A percentile compares a stretch with the other conserved stretches of the same genome.
Conservation (phyloP, 768 basidiomycete species). For the Cystobasidiopsis lactophilus region DNA sequence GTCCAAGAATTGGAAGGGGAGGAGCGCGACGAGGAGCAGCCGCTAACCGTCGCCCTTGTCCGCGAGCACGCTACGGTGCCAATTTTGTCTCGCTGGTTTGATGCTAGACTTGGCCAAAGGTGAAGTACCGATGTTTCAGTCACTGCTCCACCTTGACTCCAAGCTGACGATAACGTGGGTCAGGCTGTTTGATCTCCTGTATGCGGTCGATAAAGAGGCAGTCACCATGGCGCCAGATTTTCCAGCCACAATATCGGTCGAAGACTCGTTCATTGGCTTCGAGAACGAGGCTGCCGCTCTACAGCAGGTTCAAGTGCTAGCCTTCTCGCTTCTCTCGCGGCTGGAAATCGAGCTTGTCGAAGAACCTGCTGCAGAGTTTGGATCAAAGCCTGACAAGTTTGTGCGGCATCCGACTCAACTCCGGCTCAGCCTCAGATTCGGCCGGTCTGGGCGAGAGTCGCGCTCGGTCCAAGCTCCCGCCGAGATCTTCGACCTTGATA, state of each 20-base stretch:
- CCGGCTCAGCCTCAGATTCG: constrained; percentile 7
- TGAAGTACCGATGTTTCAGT: not conserved
- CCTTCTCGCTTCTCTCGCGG: constrained; percentile 7
- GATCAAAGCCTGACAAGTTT: not conserved
- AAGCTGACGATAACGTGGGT: too few relatives aligned
- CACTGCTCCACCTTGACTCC: too few relatives aligned
- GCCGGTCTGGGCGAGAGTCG: constrained; percentile 4
- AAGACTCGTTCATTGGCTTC: constrained; percentile 1
- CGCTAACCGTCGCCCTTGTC: constrained; percentile 7
- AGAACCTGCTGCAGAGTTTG: not conserved
- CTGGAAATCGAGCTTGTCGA: constrained; percentile 16
- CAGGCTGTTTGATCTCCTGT: constrained; percentile 11
- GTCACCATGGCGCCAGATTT: constrained; percentile 15
- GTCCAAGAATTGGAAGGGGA: not conserved
- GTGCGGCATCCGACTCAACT: constrained; percentile 8
- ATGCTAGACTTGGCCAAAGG: constrained; percentile 7
- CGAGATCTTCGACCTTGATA: constrained; percentile 4
- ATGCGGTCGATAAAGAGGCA: constrained; percentile 13
- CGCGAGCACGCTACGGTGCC: not conserved
- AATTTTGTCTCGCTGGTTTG: constrained; percentile 5
- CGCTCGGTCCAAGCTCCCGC: constrained; percentile 5
- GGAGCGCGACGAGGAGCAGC: not conserved
- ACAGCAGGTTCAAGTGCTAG: constrained; percentile 4
- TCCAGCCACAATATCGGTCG: constrained; percentile 15
- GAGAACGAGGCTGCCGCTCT: constrained; percentile 2